Base-by-base conservation (phyloP, 257 asterid genomes). In the Penstemon newberryi region DNA sequence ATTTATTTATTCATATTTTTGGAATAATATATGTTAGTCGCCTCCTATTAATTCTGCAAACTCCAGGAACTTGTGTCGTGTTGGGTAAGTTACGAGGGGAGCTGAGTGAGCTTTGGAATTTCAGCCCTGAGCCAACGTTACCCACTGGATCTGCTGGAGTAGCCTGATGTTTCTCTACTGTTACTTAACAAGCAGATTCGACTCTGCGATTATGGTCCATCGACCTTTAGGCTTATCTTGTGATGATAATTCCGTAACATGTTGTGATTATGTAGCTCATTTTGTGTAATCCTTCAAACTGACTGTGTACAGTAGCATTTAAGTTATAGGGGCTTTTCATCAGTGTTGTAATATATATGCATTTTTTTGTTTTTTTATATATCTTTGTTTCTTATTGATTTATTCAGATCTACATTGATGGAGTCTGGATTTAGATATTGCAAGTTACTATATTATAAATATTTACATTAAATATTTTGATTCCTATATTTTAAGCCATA, bases 71-170 rank as follows among this genome's bases (percentile, higher is more conserved):
- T 13, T 84, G 90, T 72, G 77, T 93, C 58, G 38, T 85, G 60
- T 73, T 93, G 96, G 97, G 96, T 44, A 59, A 59, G 69, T 61
- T 85, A 45, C 80, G 96, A 81, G 84, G 83, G 55, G 97, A 93
- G 86, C 59, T 86, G 80, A 88, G 78, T 75, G 86, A 70, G 38
- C 95, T 93, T 3, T 93, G 98, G 98, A 78, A 33, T 70, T 78
- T 80, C 51, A 83, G 80, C 56, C 12, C 53, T 42, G 80, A 66
- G 6, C 40, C 80, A 37, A 49, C 64, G 15, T 81, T 84, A 70
- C 51, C 63, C 5, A 13, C 57, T 5, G 56, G 56, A 0, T 59
- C 61, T n/a, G 40, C 75, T 7, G 86, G 72, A 72, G 87, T 80
- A 77, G 88, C 82, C 70, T 82, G 84, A 80, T 62, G 50, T 52